Conservation (phyloP, 2,329 filamentous ascomycete genomes). For the Zymoseptoria tritici region DNA sequence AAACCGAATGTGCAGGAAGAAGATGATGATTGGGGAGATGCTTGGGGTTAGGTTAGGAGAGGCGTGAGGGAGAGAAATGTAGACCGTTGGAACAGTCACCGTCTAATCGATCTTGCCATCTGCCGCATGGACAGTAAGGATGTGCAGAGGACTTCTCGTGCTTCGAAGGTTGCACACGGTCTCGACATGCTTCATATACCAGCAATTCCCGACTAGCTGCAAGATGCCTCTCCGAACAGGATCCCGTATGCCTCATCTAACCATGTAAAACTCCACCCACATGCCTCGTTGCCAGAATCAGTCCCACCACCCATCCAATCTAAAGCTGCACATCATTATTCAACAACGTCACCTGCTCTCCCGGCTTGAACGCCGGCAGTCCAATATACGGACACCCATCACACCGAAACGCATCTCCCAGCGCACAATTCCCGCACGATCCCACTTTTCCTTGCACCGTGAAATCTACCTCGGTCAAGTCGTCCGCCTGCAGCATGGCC, state of each 20-base stretch:
- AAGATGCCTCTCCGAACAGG: too few relatives aligned
- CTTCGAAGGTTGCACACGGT: too few relatives aligned
- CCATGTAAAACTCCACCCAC: not conserved
- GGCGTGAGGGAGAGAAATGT: too few relatives aligned
- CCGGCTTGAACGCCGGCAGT: conserved; percentile 91
- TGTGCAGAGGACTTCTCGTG: too few relatives aligned
- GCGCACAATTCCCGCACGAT: conserved; percentile 85
- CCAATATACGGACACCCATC: conserved; percentile 76
- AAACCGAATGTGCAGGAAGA: conserved; percentile 26
- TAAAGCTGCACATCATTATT: conserved; percentile 81
- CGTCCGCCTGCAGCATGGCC: conserved; percentile 61
- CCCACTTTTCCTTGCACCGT: conserved; percentile 96
- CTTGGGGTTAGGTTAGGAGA: conserved; percentile 27
- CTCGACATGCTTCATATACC: too few relatives aligned
- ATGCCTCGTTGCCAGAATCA: not conserved
- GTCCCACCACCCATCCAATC: not conserved
- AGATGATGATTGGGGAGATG: conserved; percentile 36
- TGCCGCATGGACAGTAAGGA: too few relatives aligned
- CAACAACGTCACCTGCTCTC: conserved; percentile 82
- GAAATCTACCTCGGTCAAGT: conserved; percentile 87
- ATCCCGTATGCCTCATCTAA: too few relatives aligned
- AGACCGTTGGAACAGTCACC: too few relatives aligned
- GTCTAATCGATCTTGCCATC: too few relatives aligned
- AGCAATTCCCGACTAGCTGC: too few relatives aligned
- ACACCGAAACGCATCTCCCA: conserved; percentile 71